These are phyloP conservation scores for Gilbertella persicaria DNA, from an alignment of 371 early-diverging fungal species.

Conservation along the genomic window DNA sequence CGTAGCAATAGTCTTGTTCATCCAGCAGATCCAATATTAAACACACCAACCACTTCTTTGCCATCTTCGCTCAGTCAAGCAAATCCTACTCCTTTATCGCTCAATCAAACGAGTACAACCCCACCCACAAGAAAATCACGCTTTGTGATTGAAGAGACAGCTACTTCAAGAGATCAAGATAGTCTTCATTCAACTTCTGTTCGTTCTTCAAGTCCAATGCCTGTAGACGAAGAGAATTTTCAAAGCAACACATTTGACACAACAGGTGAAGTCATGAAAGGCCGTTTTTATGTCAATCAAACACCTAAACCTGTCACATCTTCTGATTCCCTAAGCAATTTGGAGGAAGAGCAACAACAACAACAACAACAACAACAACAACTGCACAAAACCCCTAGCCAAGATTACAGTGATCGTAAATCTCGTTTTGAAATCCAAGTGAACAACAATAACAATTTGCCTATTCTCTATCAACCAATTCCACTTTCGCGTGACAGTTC, in stretches of 20 bases:
- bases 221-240: conserved; percentile 29
- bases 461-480: conserved; percentile 25
- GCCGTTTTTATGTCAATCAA: conserved; percentile 65
- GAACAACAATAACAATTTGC: conserved; percentile 16
- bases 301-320: neutral
- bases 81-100: neutral
- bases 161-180: neutral
- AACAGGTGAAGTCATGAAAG: conserved; percentile 57
- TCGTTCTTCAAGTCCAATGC: conserved; percentile 36
- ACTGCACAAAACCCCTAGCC: conserved; percentile 21
- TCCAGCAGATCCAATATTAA: conserved; percentile 19
- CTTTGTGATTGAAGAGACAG: conserved; percentile 54
- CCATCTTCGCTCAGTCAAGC: conserved; percentile 5
- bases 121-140: conserved; percentile 44
- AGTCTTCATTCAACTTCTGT: conserved; percentile 9
- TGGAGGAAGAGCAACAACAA: neutral
- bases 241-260: conserved; percentile 8
- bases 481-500: conserved; percentile 43
- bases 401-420: conserved; percentile 19
- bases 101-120: conserved; percentile 2
- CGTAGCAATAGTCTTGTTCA: conserved; percentile 25
- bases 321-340: neutral
- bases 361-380: conserved; percentile 4
- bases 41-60: conserved; percentile 2
- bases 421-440: conserved; percentile 22